phyloP scores from a whole-genome alignment of 495 filamentous ascomycete species.

The Lophium mytilinum region DNA sequence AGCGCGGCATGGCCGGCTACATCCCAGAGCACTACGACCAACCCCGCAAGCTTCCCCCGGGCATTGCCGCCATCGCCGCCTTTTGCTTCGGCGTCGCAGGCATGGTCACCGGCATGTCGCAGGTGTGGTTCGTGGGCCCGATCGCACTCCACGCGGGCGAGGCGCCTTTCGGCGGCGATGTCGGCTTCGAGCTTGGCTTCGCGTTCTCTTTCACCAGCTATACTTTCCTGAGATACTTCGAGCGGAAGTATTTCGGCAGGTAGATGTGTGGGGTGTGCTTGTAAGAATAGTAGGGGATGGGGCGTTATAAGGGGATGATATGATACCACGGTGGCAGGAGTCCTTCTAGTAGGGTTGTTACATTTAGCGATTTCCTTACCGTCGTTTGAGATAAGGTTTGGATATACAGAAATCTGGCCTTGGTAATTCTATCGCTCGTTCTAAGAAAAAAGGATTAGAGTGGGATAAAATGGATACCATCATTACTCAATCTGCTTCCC shows the following conservation, averaged over 20 bases:
- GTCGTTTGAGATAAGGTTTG: too few relatives aligned
- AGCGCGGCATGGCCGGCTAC: constrained; percentile 58
- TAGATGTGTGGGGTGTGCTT: constrained; percentile 17
- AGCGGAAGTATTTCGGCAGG: constrained; percentile 48
- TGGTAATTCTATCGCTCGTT: too few relatives aligned
- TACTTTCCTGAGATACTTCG: constrained; percentile 41
- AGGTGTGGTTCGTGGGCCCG: constrained; percentile 66
- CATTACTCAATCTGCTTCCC: too few relatives aligned
- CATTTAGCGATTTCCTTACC: constrained; percentile 6
- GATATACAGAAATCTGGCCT: too few relatives aligned
- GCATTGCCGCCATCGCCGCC: constrained; percentile 59
- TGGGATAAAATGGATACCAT: too few relatives aligned
- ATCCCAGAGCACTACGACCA: constrained; percentile 51
- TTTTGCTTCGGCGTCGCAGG: constrained; percentile 65
- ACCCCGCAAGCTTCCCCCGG: constrained; percentile 54
- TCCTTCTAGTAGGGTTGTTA: constrained; percentile 2
- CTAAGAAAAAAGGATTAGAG: too few relatives aligned
- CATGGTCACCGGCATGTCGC: constrained; percentile 68
- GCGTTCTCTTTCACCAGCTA: constrained; percentile 44
- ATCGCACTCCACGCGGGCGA: constrained; percentile 57
- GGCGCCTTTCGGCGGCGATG: constrained; percentile 54
- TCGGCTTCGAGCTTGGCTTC: constrained; percentile 68
- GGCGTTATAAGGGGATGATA: not conserved
- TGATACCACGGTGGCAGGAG: not conserved
- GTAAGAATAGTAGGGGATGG: too few relatives aligned